A percentile compares a stretch with the other conserved stretches of the same genome.
These are phyloP conservation scores for Russula ochroleuca DNA, from an alignment of 768 basidiomycete genomes.

Conservation along the genomic window DNA sequence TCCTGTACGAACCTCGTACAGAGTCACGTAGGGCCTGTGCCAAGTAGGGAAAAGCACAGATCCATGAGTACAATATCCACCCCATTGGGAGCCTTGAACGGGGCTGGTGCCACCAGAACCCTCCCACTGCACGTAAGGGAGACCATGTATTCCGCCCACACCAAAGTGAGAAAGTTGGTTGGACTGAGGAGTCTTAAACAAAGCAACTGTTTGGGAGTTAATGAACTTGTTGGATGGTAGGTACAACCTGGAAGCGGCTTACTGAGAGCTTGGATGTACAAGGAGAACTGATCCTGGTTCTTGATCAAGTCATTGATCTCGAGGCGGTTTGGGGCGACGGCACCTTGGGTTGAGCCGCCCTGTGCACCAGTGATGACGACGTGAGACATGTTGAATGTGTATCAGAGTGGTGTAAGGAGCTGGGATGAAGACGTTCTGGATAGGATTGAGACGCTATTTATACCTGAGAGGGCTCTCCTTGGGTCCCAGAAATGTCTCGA, in stretches of 20 bases:
- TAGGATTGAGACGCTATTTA: not conserved
- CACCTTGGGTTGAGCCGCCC: conserved; percentile 3
- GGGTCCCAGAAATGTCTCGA: not conserved
- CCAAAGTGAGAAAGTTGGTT: conserved; percentile 41
- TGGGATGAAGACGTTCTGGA: not conserved
- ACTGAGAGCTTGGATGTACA: conserved; percentile 50
- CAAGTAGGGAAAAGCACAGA: conserved; percentile 51
- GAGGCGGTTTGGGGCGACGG: conserved; percentile 10
- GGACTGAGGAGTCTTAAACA: conserved; percentile 33
- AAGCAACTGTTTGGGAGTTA: conserved; percentile 30
- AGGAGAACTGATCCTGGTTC: conserved; percentile 44
- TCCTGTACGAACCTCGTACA: conserved; percentile 5
- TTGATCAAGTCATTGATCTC: conserved; percentile 32
- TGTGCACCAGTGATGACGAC: conserved; percentile 6
- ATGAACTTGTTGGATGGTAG: not conserved
- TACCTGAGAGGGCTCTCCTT: not conserved
- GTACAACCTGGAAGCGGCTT: conserved; percentile 24
- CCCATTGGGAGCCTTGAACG: conserved; percentile 31
- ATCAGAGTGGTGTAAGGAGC: not conserved
- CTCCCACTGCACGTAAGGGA: conserved; percentile 46
- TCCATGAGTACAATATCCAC: conserved; percentile 53
- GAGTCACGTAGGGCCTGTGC: conserved; percentile 41
- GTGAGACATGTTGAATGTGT: conserved; percentile 6
- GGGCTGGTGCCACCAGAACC: conserved; percentile 35
- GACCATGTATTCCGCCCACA: conserved; percentile 50